Percentiles rank a stretch among this genome's conserved stretches.
These are phyloP conservation scores for Pelargonium australe DNA, from an alignment of 441 rosid species.

Conservation along the genomic window DNA sequence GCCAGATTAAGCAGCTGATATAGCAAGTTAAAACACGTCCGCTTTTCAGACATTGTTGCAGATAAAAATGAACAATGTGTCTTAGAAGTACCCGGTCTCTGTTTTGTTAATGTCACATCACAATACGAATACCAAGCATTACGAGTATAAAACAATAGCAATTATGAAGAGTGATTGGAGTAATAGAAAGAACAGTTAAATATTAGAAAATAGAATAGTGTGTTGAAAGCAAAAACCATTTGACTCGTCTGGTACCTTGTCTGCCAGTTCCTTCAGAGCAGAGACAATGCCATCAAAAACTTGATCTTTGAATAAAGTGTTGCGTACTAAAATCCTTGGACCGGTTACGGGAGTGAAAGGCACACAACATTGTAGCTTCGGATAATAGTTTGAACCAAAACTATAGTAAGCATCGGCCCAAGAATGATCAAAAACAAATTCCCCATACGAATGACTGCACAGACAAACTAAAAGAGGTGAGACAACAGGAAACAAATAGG, in stretches of 20 bases:
- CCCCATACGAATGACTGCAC: conserved; percentile 89
- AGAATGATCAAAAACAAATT: conserved; percentile 90
- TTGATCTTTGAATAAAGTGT: conserved; percentile 55
- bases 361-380: conserved; percentile 90
- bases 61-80: background rate
- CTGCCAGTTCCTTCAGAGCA: conserved; percentile 55
- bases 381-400: conserved; percentile 81
- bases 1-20: conserved; percentile 14
- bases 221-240: conserved; percentile 6
- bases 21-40: conserved; percentile 7
- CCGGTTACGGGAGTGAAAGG: conserved; percentile 95
- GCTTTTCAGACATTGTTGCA: background rate
- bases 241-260: conserved; percentile 44
- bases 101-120: background rate
- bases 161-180: background rate
- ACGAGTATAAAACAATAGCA: background rate
- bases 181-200: background rate
- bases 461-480: conserved; percentile 26
- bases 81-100: background rate
- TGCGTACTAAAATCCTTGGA: conserved; percentile 70
- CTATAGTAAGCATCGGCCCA: conserved; percentile 97
- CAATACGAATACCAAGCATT: background rate
- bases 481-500: conserved; percentile 13
- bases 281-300: conserved; percentile 60
- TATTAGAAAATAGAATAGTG: background rate